Conservation (phyloP, 148 eudicot species). For the Amaranthus cruentus region DNA sequence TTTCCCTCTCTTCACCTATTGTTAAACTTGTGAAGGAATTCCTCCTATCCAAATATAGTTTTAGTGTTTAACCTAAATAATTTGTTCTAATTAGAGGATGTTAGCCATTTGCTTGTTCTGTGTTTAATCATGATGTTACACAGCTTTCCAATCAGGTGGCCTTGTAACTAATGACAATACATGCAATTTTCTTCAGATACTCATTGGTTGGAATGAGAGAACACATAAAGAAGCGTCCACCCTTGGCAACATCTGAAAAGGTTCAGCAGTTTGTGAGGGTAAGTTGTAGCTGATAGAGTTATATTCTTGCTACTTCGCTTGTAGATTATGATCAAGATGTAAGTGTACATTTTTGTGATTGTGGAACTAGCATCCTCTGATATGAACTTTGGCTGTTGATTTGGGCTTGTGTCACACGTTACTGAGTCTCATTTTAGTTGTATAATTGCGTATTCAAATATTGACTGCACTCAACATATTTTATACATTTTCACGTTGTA, state of each 20-base stretch:
- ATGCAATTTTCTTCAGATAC: slow-evolving; percentile 46
- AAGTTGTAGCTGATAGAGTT: slow-evolving; percentile 15
- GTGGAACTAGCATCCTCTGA: neutral
- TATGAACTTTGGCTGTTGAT: neutral
- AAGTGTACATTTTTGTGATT: neutral
- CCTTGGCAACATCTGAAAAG: slow-evolving; percentile 91
- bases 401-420: neutral
- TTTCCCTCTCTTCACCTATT: too few relatives aligned
- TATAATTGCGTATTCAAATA: neutral
- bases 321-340: neutral
- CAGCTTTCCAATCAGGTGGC: neutral
- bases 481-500: neutral
- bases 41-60: too few relatives aligned
- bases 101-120: slow-evolving; percentile 1
- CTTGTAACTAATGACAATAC: slow-evolving; percentile 1
- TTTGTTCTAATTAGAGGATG: slow-evolving; percentile 5
- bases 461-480: neutral
- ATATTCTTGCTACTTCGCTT: neutral
- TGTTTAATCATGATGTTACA: neutral
- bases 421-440: neutral
- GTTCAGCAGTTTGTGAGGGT: slow-evolving; percentile 95
- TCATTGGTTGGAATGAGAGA: slow-evolving; percentile 80
- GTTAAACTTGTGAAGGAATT: too few relatives aligned
- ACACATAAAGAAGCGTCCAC: slow-evolving; percentile 98
- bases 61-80: neutral